These are phyloP conservation scores for Phytopythium aichiense DNA, from an alignment of 352 stramenopile genomes.

Conservation along the genomic window DNA sequence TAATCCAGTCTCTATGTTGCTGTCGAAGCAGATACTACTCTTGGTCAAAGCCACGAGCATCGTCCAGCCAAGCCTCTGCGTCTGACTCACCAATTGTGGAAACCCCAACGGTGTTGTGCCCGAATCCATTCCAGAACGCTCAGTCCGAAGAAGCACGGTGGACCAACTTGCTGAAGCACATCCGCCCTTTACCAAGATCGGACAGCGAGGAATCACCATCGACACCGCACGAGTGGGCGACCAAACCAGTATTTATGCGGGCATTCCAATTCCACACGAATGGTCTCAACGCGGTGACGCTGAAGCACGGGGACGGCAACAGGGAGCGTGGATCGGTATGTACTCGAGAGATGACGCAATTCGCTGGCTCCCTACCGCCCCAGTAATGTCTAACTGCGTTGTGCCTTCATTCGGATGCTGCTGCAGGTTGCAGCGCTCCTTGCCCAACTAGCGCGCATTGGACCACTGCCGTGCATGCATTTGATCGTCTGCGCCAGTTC, in stretches of 20 bases:
- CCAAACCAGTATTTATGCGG: conserved; percentile 7
- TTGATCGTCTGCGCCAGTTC: conserved; percentile 36
- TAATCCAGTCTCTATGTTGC: background rate
- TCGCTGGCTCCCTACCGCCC: background rate
- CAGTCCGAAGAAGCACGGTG: conserved; percentile 1
- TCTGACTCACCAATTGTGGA: background rate
- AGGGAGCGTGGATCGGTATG: conserved; percentile 5
- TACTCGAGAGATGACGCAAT: background rate
- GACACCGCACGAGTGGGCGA: background rate
- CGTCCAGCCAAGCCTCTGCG: background rate
- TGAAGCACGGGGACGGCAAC: conserved; percentile 2
- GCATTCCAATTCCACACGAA: conserved; percentile 1
- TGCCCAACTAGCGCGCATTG: background rate
- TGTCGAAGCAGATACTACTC: conserved; percentile 1
- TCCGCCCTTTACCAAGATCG: background rate
- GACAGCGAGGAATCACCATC: background rate
- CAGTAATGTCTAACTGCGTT: background rate
- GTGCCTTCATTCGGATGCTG: background rate
- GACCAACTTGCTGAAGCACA: background rate
- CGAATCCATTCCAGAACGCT: conserved; percentile 7
- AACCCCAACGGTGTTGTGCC: background rate
- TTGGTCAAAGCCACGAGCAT: background rate
- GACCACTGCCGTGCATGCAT: conserved; percentile 18
- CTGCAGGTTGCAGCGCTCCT: conserved; percentile 13
- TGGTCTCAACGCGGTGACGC: background rate